Percentiles rank a stretch among this genome's conserved stretches.
Evolutionary conservation across 495 filamentous ascomycete species (phyloP).

Genomic region (Penicillium chermesinum): DNA sequence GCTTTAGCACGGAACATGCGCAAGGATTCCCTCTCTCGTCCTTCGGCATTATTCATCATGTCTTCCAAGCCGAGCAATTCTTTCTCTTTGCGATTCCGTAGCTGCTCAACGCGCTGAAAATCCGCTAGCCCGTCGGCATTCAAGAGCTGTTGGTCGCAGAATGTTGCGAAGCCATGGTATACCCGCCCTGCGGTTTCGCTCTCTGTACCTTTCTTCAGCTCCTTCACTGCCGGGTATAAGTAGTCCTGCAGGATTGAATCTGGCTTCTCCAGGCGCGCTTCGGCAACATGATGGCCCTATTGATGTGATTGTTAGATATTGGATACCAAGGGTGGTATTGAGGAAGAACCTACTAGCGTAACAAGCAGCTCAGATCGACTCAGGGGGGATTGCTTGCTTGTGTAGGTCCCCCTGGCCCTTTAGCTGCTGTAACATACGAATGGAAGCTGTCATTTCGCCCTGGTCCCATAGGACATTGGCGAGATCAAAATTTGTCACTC

Average conservation of each 20-base stretch:
- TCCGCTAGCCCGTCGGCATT: slow-evolving; percentile 82
- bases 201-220: slow-evolving; percentile 62
- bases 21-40: slow-evolving; percentile 47
- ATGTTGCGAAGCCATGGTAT: slow-evolving; percentile 89
- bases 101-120: slow-evolving; percentile 69
- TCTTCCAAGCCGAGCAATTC: slow-evolving; percentile 65
- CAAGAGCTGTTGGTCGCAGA: slow-evolving; percentile 89
- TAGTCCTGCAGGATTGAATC: slow-evolving; percentile 83
- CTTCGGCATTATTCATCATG: slow-evolving; percentile 46
- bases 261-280: slow-evolving; percentile 88
- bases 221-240: slow-evolving; percentile 73
- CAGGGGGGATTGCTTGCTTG: slow-evolving; percentile 66
- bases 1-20: slow-evolving; percentile 53
- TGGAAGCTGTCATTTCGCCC: slow-evolving; percentile 86
- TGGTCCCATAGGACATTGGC: slow-evolving; percentile 93
- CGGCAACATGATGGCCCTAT: slow-evolving; percentile 77
- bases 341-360: slow-evolving; percentile 56
- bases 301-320: slow-evolving; percentile 13
- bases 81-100: slow-evolving; percentile 73
- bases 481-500: slow-evolving; percentile 67
- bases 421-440: slow-evolving; percentile 76
- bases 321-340: neutral
- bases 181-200: slow-evolving; percentile 79
- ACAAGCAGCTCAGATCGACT: slow-evolving; percentile 78
- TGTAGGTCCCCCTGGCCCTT: slow-evolving; percentile 56